These are phyloP conservation scores for Inga laurina DNA, from an alignment of 306 rosid species.

Conservation along the genomic window DNA sequence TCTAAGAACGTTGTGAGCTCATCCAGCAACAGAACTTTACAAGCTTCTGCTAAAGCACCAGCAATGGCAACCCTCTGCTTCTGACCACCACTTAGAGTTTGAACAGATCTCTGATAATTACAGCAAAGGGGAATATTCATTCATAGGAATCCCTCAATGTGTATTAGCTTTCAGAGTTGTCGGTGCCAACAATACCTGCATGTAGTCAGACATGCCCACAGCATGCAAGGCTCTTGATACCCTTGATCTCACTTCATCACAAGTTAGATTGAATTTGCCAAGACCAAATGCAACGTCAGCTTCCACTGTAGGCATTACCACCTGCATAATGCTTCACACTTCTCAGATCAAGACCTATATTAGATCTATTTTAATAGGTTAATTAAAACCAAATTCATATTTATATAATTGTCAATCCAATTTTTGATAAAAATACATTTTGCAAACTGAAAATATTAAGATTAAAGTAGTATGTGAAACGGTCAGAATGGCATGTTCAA, in stretches of 20 bases:
- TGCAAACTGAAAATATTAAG: slow-evolving; percentile 13
- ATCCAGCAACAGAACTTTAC: slow-evolving; percentile 78
- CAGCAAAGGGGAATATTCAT: slow-evolving; percentile 23
- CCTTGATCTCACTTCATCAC: slow-evolving; percentile 67
- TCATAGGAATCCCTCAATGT: slow-evolving; percentile 1
- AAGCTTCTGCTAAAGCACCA: slow-evolving; percentile 90
- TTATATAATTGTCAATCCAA: background rate
- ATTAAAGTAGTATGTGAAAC: background rate
- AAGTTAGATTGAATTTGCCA: slow-evolving; percentile 66
- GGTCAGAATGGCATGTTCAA: background rate
- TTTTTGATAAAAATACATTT: background rate
- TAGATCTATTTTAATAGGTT: slow-evolving; percentile 1
- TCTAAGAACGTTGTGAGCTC: slow-evolving; percentile 89
- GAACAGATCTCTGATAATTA: slow-evolving; percentile 74
- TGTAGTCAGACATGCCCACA: slow-evolving; percentile 66
- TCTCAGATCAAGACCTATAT: background rate
- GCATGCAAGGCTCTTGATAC: slow-evolving; percentile 69
- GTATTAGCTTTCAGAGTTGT: slow-evolving; percentile 15
- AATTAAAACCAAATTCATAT: slow-evolving; percentile 3
- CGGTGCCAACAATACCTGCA: slow-evolving; percentile 54
- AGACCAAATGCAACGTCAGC: slow-evolving; percentile 91
- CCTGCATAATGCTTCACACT: slow-evolving; percentile 45
- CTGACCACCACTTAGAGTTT: slow-evolving; percentile 91
- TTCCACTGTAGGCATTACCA: slow-evolving; percentile 89
- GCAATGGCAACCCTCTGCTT: slow-evolving; percentile 93